phyloP scores from a whole-genome alignment of 2,329 filamentous ascomycete species.

The Cryphonectria nitschkei region DNA sequence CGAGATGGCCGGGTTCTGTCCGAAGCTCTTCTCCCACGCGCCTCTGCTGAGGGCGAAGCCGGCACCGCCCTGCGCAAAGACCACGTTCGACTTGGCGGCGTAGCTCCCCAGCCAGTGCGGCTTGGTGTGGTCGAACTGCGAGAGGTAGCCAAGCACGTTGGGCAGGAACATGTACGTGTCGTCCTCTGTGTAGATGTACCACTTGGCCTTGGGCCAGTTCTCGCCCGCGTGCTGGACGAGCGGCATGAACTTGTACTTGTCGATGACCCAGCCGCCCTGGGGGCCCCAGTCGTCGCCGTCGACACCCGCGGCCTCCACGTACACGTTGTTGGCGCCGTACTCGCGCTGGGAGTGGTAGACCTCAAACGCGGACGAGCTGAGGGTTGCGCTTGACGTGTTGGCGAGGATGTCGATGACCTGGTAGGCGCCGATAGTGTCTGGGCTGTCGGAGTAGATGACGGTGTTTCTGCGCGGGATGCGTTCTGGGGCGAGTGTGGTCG shows the following conservation, averaged over 20 bases:
- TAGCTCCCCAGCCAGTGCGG: slow-evolving; percentile 29
- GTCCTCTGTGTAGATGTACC: slow-evolving; percentile 34
- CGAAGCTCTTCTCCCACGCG: slow-evolving; percentile 21
- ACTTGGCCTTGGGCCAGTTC: slow-evolving; percentile 28
- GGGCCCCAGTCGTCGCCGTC: slow-evolving; percentile 19
- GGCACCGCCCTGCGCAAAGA: slow-evolving; percentile 31
- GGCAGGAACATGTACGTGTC: slow-evolving; percentile 30
- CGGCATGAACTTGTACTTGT: slow-evolving; percentile 29
- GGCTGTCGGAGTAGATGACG: slow-evolving; percentile 35
- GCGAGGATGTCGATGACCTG: slow-evolving; percentile 35
- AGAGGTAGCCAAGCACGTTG: slow-evolving; percentile 26
- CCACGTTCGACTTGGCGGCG: slow-evolving; percentile 22
- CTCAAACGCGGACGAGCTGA: slow-evolving; percentile 28
- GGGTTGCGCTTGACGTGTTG: slow-evolving; percentile 32
- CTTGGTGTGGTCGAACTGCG: slow-evolving; percentile 22
- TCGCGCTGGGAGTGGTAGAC: slow-evolving; percentile 34
- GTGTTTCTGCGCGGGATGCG: slow-evolving; percentile 34
- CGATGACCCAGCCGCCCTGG: slow-evolving; percentile 22
- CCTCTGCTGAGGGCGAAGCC: slow-evolving; percentile 23
- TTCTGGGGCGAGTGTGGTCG: slow-evolving; percentile 33
- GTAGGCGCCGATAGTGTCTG: slow-evolving; percentile 34
- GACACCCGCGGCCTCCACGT: slow-evolving; percentile 32
- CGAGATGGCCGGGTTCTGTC: slow-evolving; percentile 1
- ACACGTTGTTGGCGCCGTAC: slow-evolving; percentile 33
- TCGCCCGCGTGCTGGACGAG: slow-evolving; percentile 21